phyloP scores from a whole-genome alignment of 1,284 basidiomycete species.

The Wolfiporia cocos region DNA sequence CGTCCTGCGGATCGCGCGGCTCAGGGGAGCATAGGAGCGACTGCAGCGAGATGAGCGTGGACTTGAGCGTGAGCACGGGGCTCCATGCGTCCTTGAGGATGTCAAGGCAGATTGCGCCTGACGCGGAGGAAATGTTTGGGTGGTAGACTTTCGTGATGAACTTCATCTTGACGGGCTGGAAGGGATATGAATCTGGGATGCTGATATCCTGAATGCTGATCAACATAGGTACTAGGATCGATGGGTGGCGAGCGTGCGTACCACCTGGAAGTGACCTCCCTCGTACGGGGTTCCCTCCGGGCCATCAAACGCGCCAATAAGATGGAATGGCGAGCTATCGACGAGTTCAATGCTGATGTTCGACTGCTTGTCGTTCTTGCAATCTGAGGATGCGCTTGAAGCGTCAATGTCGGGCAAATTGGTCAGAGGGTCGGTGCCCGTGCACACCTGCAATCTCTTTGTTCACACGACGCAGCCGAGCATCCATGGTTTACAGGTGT shows the following conservation, averaged over 20 bases:
- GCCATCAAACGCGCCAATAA: constrained; percentile 87
- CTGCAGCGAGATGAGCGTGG: constrained; percentile 94
- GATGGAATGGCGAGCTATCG: constrained; percentile 83
- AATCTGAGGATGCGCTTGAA: constrained; percentile 62
- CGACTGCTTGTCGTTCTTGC: constrained; percentile 89
- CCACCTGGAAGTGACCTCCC: constrained; percentile 90
- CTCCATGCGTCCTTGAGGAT: constrained; percentile 92
- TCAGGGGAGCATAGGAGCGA: constrained; percentile 95
- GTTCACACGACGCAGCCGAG: constrained; percentile 83
- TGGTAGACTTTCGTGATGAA: constrained; percentile 97
- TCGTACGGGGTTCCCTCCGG: constrained; percentile 93
- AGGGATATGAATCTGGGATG: constrained; percentile 94
- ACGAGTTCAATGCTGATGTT: constrained; percentile 83
- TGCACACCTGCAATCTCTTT: constrained; percentile 83
- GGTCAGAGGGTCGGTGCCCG: neutral
- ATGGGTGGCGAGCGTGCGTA: constrained; percentile 36
- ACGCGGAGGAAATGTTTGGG: constrained; percentile 93
- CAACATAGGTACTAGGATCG: neutral
- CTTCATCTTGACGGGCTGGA: constrained; percentile 98
- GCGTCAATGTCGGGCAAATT: constrained; percentile 4
- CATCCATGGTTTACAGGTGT: constrained; percentile 58
- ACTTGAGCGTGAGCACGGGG: constrained; percentile 92
- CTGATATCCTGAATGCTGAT: constrained; percentile 72
- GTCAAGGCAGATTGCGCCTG: constrained; percentile 87
- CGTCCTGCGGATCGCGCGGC: constrained; percentile 96